Evolutionary conservation across 257 asterid genomes (phyloP).

Genomic region (Dorcoceras hygrometricum): DNA sequence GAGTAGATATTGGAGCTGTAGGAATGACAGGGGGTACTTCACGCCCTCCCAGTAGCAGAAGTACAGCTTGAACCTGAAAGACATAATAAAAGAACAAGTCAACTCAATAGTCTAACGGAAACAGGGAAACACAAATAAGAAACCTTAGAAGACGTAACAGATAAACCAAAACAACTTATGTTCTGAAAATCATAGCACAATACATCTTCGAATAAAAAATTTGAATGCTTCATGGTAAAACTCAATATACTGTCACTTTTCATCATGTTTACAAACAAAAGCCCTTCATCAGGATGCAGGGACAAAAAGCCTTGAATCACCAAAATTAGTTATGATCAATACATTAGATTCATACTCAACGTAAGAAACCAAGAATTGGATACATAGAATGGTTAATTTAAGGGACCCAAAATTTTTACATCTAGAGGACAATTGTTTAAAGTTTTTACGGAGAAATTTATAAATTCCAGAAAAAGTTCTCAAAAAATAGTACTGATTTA

Average conservation of each 20-base stretch:
- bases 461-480: background rate
- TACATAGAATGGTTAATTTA: background rate
- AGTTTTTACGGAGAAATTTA: background rate
- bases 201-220: background rate
- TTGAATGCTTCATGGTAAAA: background rate
- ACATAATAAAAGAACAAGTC: constrained; percentile 20
- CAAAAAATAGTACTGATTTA: background rate
- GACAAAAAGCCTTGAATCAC: background rate
- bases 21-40: constrained; percentile 61
- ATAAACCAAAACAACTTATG: background rate
- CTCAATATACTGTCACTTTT: background rate
- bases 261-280: background rate
- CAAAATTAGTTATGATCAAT: background rate
- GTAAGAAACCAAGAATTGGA: background rate
- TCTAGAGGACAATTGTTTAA: background rate
- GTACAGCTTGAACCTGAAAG: constrained; percentile 78
- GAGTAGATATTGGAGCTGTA: constrained; percentile 38
- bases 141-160: background rate
- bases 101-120: background rate
- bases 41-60: constrained; percentile 71
- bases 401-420: constrained; percentile 2
- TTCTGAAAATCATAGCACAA: background rate
- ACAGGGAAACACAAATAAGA: background rate
- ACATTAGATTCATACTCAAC: background rate
- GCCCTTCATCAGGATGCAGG: too few relatives aligned